Conservation (phyloP, 768 basidiomycete species). For the Inosperma sp. region DNA sequence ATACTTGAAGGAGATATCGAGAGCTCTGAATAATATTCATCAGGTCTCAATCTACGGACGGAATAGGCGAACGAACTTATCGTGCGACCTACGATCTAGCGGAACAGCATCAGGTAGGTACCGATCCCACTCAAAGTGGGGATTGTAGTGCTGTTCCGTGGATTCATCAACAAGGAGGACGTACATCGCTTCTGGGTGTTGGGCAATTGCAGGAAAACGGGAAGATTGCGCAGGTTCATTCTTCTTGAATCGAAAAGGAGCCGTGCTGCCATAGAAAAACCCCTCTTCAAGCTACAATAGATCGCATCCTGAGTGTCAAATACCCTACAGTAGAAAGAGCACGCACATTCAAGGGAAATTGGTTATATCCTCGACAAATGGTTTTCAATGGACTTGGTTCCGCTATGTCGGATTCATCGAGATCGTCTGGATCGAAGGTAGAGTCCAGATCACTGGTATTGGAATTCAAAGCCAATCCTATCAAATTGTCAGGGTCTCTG, state of each 20-base stretch:
- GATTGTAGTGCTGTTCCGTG: conserved; percentile 37
- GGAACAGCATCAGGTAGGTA: conserved; percentile 41
- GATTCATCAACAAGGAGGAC: conserved; percentile 39
- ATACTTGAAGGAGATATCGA: conserved; percentile 47
- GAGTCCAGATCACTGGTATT: conserved; percentile 16
- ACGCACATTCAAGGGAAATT: background rate
- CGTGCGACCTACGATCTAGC: conserved; percentile 41
- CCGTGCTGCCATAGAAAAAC: conserved; percentile 37
- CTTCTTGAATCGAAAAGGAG: conserved; percentile 38
- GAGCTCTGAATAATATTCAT: conserved; percentile 27
- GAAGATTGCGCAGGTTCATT: conserved; percentile 24
- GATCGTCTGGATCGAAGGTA: conserved; percentile 3
- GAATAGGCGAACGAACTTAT: conserved; percentile 30
- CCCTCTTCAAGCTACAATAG: conserved; percentile 36
- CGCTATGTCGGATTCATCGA: background rate
- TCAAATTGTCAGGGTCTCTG: conserved; percentile 17
- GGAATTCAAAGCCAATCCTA: conserved; percentile 12
- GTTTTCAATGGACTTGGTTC: background rate
- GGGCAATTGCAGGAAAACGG: conserved; percentile 37
- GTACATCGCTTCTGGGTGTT: conserved; percentile 37
- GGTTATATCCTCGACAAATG: background rate
- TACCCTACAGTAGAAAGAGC: background rate
- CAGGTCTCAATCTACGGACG: background rate
- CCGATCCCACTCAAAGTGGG: conserved; percentile 48
- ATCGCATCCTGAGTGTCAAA: background rate